Conservation (phyloP, 352 stramenopile species). For the Pythium dissotocum region DNA sequence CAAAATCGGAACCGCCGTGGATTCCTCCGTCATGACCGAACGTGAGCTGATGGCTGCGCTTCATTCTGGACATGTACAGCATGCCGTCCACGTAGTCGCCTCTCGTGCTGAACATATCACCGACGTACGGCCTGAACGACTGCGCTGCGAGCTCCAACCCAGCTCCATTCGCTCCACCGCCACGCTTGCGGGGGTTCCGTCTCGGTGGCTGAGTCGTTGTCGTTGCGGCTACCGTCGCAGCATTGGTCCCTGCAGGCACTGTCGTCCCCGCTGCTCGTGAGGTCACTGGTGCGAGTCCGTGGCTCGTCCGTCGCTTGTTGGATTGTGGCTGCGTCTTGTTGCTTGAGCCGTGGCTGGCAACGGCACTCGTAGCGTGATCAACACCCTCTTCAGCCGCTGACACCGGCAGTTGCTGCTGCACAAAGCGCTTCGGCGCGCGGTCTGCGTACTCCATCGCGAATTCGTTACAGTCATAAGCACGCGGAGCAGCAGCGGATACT, state of each 20-base stretch:
- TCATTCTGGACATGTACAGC: slow-evolving; percentile 89
- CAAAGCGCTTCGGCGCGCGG: slow-evolving; percentile 33
- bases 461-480: slow-evolving; percentile 46
- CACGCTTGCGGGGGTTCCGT: slow-evolving; percentile 54
- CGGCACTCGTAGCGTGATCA: not conserved
- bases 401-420: slow-evolving; percentile 1
- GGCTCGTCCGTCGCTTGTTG: not conserved
- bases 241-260: not conserved
- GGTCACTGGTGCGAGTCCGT: not conserved
- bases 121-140: slow-evolving; percentile 63
- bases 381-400: not conserved
- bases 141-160: slow-evolving; percentile 35
- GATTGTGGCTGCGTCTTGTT: not conserved
- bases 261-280: not conserved
- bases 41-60: slow-evolving; percentile 54
- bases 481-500: not conserved
- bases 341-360: not conserved
- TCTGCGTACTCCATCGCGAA: slow-evolving; percentile 69
- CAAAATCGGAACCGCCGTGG: slow-evolving; percentile 23
- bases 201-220: slow-evolving; percentile 26
- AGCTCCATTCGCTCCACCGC: slow-evolving; percentile 17
- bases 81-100: slow-evolving; percentile 86
- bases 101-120: slow-evolving; percentile 78
- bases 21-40: slow-evolving; percentile 34
- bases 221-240: slow-evolving; percentile 2